Evolutionary conservation across 805 yeast species (phyloP), one percentile per base, ranked within the genome.

Genomic region (Myxozyma kluyveri): DNA sequence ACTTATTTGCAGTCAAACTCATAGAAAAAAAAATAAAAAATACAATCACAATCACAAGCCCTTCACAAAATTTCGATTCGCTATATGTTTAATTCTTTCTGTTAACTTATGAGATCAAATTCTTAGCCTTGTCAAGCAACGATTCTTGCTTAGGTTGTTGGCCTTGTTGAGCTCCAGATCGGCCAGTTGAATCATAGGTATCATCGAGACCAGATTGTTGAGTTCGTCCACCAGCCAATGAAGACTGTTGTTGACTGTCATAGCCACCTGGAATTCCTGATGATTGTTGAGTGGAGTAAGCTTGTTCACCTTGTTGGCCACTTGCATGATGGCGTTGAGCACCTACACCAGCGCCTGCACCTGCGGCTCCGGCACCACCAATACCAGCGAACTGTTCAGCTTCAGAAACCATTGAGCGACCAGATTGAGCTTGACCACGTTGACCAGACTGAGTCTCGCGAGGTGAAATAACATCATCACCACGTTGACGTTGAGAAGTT

Each of bases 101-200:
- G 14, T n/a, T 39, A 18, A 18, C 19, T 23, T 23, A 41, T 18
- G 26, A 27, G 17, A 41, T 23, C 24, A 41, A 41, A 18, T 41
- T 36, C 45, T 41, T 41, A 1, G 45, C 45, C 45, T 41, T 41
- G 17, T 41, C 45, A 2, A 41, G 7, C 33, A 41, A 41, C 4
- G 45, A 41, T n/a, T 5, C 31, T 5, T 41, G 31, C 18, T 29
- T 29, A 14, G 42, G 24, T 31, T 31, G 35, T 14, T 10, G 14
- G 14, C 44, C 33, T 3, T n/a, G 29, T 17, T 23, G 42, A 19
- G 48, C 22, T 12, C 21, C 42, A 4, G 42, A 41, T 2, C 48
- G 38, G 9, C 45, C 48, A 17, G 29, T 23, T 12, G 48, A 41
- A 36, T 45, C 36, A 12, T 21, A 23, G 6, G 12, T 14, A 12